Base-by-base conservation (phyloP, 2,329 filamentous ascomycete genomes). In the Fusarium newnesense region DNA sequence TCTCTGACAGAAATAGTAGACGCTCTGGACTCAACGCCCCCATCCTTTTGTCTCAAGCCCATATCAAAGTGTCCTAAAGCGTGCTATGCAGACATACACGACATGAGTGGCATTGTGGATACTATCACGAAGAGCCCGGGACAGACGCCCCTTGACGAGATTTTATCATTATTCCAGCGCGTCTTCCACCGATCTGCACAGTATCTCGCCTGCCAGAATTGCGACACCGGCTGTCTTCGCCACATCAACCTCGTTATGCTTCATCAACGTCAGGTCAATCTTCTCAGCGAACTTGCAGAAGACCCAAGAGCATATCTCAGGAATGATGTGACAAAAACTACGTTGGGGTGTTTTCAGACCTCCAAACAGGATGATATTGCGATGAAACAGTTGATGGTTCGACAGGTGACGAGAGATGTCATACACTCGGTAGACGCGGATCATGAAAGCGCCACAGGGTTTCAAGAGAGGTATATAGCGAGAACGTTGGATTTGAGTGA, bases 211-310 rank as follows among this genome's bases (percentile, higher is more conserved):
- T 69, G 66, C 6, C 32, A 52, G 9, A 46, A 62, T 18, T 69
- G 66, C 11, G 66, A 69, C 16, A 59, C 66, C 0, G 66, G 63
- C 1, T 69, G 66, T 12, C 49, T 59, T 24, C 39, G 66, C 5
- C 24, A 67, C 3, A 61, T 69, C 18, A 56, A 69, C 9, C 63
- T 69, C 5, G 63, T 65, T 8, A 49, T 69, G 34, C 66, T 69
- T 18, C 66, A 69, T 21, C 56, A 69, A 9, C 56, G 66, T 0
- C 66, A 69, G 34, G 56, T 57, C 4, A 52, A 15, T 2, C 56
- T 69, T 10, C 28, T 69, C 10, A 52, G 50, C 3, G 64, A 69
- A 21, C 24, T 69, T n/a, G 49, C 57, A 2, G 67, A 63, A 9
- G 34, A 16, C 0, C 64, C 66, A 0, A 28, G 19, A 21, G 9